Base-by-base conservation (phyloP, 1,284 basidiomycete species). In the Moniliophthora roreri region DNA sequence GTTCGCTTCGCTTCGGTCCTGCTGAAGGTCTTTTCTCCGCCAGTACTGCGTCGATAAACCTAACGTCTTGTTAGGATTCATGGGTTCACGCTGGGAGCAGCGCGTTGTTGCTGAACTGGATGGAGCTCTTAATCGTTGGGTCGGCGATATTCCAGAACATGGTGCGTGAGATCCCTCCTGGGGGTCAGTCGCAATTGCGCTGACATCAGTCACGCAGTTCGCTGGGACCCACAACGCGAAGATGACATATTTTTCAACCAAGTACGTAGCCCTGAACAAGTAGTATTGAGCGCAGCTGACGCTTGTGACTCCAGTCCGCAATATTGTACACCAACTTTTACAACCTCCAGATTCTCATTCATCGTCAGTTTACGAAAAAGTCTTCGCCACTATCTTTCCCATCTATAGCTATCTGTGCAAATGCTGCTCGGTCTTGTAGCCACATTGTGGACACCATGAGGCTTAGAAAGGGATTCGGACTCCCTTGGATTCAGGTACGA, bases 361-460 rank as follows among this genome's bases (percentile, higher is more conserved):
- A 93, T 63, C 78, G 90, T 6, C 87, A 87, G 0, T 93, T 91
- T 69, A 90, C 93, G 51, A 87, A 88, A 44, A 80, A 80, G 54
- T 77, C 78, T 0, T 79, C 81, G 0, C 72, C 79, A 0, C 65
- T 85, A 1, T 74, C 81, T 65, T 84, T 73, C 53, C 87, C 91
- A 0, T 90, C 88, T 0, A 75, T 93, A 15, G 85, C 89, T 0
- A 92, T 93, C 47, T 93, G 91, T 66, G 85, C 86, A 18, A 92
- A 90, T 57, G 91, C 91, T 1, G 88, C 91, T 0, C 75, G 90
- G 16, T 85, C 86, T 2, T 89, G 85, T 55, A 82, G 80, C 32
- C 89, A 89, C 62, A 79, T 93, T 28, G 71, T 86, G 26, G 84
- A 91, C 58, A 70, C 77, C 28, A 11, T 32, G 28, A 6, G 28